phyloP scores from a whole-genome alignment of 441 rosid species.

The Gossypium aridum region DNA sequence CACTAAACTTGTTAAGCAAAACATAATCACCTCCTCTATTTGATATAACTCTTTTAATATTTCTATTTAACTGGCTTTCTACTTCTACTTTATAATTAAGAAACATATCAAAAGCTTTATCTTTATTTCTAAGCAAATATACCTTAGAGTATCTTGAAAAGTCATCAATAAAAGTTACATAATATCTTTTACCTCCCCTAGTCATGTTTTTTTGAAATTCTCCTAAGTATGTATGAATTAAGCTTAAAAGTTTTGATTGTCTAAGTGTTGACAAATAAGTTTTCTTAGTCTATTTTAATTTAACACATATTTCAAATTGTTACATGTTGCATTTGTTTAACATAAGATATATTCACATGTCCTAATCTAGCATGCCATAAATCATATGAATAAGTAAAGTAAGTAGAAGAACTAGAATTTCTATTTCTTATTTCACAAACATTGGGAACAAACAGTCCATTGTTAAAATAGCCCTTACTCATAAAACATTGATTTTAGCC shows the following conservation, averaged over 20 bases:
- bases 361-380: background rate
- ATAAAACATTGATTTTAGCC: background rate
- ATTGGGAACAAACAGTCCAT: background rate
- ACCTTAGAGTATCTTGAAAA: background rate
- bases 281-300: background rate
- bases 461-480: background rate
- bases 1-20: background rate
- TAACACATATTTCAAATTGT: background rate
- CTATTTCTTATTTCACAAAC: background rate
- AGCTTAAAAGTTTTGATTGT: background rate
- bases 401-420: background rate
- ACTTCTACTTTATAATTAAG: background rate
- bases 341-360: background rate
- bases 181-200: background rate
- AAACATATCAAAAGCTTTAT: background rate
- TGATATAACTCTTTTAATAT: too few species aligned
- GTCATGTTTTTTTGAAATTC: background rate
- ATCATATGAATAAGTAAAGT: background rate
- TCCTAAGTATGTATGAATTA: background rate
- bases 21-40: background rate
- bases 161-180: background rate
- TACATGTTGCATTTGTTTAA: background rate
- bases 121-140: background rate
- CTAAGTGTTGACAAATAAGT: background rate
- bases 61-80: background rate